Evolutionary conservation across 805 yeast species (phyloP).

Genomic region (Candida xyloterini): DNA sequence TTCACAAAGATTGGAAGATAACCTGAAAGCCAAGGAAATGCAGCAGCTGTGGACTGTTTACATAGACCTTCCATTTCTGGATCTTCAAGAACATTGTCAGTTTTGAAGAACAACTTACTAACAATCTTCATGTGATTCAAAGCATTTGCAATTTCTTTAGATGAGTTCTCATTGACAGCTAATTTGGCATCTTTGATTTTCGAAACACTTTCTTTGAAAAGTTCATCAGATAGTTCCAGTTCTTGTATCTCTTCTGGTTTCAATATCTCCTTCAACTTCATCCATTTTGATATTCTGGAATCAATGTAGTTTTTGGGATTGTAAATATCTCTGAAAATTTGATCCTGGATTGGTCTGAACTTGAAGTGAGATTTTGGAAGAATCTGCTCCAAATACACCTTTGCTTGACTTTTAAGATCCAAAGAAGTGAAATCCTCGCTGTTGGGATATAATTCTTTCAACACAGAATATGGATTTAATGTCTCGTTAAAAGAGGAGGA

Average conservation of each 20-base stretch:
- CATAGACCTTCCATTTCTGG: conserved; percentile 17
- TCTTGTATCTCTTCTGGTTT: conserved; percentile 22
- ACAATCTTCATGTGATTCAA: conserved; percentile 29
- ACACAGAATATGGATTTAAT: conserved; percentile 21
- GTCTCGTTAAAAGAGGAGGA: conserved; percentile 20
- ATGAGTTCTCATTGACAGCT: conserved; percentile 24
- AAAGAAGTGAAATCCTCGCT: conserved; percentile 15
- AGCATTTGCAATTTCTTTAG: conserved; percentile 24
- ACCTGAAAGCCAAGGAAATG: conserved; percentile 43
- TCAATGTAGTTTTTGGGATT: conserved; percentile 26
- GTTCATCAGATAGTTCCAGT: conserved; percentile 24
- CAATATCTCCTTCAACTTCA: conserved; percentile 24
- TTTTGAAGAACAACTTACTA: conserved; percentile 22
- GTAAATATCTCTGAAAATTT: conserved; percentile 30
- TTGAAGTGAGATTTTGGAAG: conserved; percentile 23
- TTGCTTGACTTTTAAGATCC: conserved; percentile 16
- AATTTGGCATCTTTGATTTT: conserved; percentile 22
- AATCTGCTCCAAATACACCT: conserved; percentile 17
- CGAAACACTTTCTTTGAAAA: conserved; percentile 21
- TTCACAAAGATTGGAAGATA: conserved; percentile 37
- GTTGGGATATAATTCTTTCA: conserved; percentile 19
- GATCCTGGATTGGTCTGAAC: conserved; percentile 30
- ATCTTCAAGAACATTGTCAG: conserved; percentile 6
- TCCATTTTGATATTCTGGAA: conserved; percentile 29
- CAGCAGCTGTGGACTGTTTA: conserved; percentile 15